Percentiles rank a stretch among this genome's conserved stretches.
These are phyloP conservation scores for Pythium aquatile DNA, from an alignment of 352 stramenopile genomes.

Conservation along the genomic window DNA sequence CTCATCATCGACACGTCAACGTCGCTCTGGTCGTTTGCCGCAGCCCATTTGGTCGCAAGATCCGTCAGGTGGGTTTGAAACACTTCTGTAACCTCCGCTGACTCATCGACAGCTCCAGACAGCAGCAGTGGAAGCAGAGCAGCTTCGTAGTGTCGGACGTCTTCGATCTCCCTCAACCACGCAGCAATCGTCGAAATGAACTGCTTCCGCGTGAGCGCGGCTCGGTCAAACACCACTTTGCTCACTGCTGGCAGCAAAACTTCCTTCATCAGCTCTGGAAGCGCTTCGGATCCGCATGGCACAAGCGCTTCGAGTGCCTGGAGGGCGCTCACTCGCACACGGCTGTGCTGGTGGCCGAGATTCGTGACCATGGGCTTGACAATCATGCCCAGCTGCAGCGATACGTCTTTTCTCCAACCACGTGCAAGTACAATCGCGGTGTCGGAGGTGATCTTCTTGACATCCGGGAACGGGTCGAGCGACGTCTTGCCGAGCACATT, in stretches of 20 bases:
- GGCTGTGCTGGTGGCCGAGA: slow-evolving; percentile 80
- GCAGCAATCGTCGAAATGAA: slow-evolving; percentile 50
- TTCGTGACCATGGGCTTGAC: slow-evolving; percentile 66
- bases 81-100: slow-evolving; percentile 48
- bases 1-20: slow-evolving; percentile 42
- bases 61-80: slow-evolving; percentile 43
- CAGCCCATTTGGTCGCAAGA: slow-evolving; percentile 50
- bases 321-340: slow-evolving; percentile 69
- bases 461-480: slow-evolving; percentile 76
- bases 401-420: slow-evolving; percentile 52
- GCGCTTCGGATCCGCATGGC: slow-evolving; percentile 60
- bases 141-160: slow-evolving; percentile 61
- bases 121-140: slow-evolving; percentile 68
- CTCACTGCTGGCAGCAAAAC: slow-evolving; percentile 58
- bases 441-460: slow-evolving; percentile 73
- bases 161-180: slow-evolving; percentile 59
- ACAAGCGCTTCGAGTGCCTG: slow-evolving; percentile 72
- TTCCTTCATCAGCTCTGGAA: slow-evolving; percentile 78
- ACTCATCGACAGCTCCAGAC: slow-evolving; percentile 64
- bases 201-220: slow-evolving; percentile 70
- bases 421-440: slow-evolving; percentile 55
- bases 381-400: slow-evolving; percentile 68
- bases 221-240: slow-evolving; percentile 72
- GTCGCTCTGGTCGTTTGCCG: slow-evolving; percentile 18
- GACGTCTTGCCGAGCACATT: slow-evolving; percentile 74